A percentile compares a stretch with the other conserved stretches of the same genome.
phyloP scores from a whole-genome alignment of 441 rosid species.

The Erysimum pusillum region DNA sequence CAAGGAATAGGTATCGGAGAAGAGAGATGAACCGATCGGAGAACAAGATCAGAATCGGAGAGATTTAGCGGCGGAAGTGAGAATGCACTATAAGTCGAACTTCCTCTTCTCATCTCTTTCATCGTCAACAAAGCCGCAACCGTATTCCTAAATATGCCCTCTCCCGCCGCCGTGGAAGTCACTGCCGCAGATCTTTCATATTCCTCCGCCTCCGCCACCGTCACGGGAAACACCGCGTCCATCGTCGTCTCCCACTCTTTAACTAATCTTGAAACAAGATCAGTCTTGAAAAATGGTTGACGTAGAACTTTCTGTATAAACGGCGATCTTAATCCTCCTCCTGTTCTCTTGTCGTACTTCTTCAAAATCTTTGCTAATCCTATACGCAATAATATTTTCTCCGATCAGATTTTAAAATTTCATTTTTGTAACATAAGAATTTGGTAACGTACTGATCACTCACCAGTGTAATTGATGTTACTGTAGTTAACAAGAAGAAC shows the following conservation, averaged over 20 bases:
- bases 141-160: conserved; percentile 77
- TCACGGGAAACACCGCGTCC: conserved; percentile 58
- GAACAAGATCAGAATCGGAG: conserved; percentile 60
- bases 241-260: conserved; percentile 76
- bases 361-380: conserved; percentile 86
- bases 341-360: conserved; percentile 85
- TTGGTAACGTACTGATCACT: neutral
- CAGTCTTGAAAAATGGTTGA: conserved; percentile 84
- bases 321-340: conserved; percentile 62
- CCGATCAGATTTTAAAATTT: neutral
- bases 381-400: conserved; percentile 28
- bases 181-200: conserved; percentile 44
- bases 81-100: conserved; percentile 70
- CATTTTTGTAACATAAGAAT: neutral
- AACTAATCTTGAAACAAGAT: conserved; percentile 73
- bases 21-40: conserved; percentile 51
- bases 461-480: conserved; percentile 86
- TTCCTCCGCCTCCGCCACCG: conserved; percentile 35
- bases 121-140: conserved; percentile 76
- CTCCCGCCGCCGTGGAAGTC: conserved; percentile 51
- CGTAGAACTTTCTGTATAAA: conserved; percentile 72
- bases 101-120: conserved; percentile 80
- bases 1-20: conserved; percentile 65
- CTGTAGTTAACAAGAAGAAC: conserved; percentile 85
- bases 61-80: conserved; percentile 79